Base-by-base conservation (phyloP, 257 asterid genomes). In the Craterostigma plantagineum region DNA sequence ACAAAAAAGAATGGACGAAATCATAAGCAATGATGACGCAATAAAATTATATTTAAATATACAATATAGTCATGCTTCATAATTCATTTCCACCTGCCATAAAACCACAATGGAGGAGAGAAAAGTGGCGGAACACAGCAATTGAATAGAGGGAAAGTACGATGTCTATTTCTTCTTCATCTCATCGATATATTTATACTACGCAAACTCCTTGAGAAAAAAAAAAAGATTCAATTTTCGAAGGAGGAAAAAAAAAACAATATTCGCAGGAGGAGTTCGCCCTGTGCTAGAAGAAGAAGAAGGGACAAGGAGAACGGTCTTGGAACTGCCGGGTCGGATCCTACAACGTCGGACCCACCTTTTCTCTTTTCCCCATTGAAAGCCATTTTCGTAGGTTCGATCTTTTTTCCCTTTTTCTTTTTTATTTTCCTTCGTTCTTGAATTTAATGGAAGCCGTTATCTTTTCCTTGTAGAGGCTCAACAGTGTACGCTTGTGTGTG, bases 291-390 rank as follows among this genome's bases (percentile, higher is more conserved):
- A 34, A 18, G 33, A 41, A 45, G 14, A 42, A 35, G 12, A 35
- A 40, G 27, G 33, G 36, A 45, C 14, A 42, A 35, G 12, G 39
- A 40, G 27, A 41, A 34, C 34, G 15, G 64, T 71, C 58, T 13
- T 46, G 49, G 59, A 64, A 65, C 53, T 36, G 57, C 67, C 44
- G 35, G 51, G 45, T 46, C 56, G 58, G 60, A 49, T 40, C 66
- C 68, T 62, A 57, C 69, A 54, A 34, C 46, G 34, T 51, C 57
- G 65, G 75, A 55, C 64, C 76, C 73, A 66, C 69, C 42, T 45
- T 59, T 68, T 54, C 61, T 56, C 43, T 60, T 63, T 53, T 12
- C 55, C n/a, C 46, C 15, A 49, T 33, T 33, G 33, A 45, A 54
- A 56, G 36, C 53, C 53, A 30, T 55, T 57, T 62, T 51, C 41